Percentiles rank a stretch among this genome's conserved stretches.
These are phyloP conservation scores for Fusarium graminum DNA, from an alignment of 2,329 filamentous ascomycete genomes.

Conservation along the genomic window DNA sequence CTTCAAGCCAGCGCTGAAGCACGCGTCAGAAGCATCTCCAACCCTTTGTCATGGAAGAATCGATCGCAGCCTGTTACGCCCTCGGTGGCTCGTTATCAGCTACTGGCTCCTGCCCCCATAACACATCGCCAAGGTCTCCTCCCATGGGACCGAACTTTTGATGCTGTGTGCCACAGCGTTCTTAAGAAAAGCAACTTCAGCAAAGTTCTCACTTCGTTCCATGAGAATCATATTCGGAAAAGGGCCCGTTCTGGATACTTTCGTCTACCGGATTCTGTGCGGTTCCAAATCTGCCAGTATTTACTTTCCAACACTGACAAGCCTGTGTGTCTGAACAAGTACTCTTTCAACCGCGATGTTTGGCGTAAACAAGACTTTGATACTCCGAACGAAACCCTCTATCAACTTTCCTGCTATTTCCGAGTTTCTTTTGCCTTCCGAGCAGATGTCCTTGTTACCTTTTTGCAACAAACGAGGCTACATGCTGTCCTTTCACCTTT, in stretches of 20 bases:
- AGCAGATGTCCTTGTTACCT: constrained; percentile 54
- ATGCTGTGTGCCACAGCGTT: constrained; percentile 53
- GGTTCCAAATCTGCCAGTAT: constrained; percentile 49
- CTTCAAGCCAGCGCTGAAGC: constrained; percentile 22
- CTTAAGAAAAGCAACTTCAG: constrained; percentile 28
- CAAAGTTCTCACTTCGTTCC: constrained; percentile 44
- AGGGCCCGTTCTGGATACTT: constrained; percentile 35
- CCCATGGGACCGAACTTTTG: constrained; percentile 55
- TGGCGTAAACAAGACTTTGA: constrained; percentile 56
- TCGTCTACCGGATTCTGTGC: constrained; percentile 46
- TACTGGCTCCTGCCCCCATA: background rate
- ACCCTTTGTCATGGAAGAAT: constrained; percentile 8
- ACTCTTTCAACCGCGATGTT: constrained; percentile 46
- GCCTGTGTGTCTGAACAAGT: constrained; percentile 50
- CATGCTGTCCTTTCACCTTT: constrained; percentile 58
- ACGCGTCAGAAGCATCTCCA: constrained; percentile 36
- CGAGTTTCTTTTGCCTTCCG: constrained; percentile 54
- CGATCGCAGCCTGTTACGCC: constrained; percentile 25
- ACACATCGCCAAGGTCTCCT: constrained; percentile 36
- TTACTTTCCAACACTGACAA: constrained; percentile 42
- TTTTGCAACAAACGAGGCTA: constrained; percentile 54
- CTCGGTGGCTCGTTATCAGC: background rate
- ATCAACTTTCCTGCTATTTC: constrained; percentile 45
- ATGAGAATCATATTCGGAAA: constrained; percentile 29
- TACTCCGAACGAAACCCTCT: constrained; percentile 47